These are phyloP conservation scores for Truncatella angustata DNA, from an alignment of 2,329 filamentous ascomycete genomes.

Conservation along the genomic window DNA sequence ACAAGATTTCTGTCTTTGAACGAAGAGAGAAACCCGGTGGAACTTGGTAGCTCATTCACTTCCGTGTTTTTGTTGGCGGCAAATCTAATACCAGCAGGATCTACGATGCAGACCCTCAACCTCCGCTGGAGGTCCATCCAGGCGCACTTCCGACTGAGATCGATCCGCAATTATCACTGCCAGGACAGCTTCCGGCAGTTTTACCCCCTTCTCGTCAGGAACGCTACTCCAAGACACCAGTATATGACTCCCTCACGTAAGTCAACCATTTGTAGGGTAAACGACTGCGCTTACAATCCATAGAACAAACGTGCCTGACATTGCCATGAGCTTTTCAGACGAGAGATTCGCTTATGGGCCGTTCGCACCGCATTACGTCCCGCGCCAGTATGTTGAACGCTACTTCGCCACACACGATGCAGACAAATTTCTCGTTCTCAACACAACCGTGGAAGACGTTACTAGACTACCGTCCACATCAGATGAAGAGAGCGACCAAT, in stretches of 20 bases:
- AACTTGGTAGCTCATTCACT: conserved; percentile 35
- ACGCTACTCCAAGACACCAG: conserved; percentile 45
- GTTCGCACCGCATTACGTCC: conserved; percentile 53
- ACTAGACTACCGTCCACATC: conserved; percentile 25
- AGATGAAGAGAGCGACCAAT: conserved; percentile 24
- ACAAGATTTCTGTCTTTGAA: conserved; percentile 41
- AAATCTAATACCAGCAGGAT: conserved; percentile 37
- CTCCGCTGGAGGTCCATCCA: conserved; percentile 33
- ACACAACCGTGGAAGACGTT: conserved; percentile 52
- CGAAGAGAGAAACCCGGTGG: conserved; percentile 40
- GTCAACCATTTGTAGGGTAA: conserved; percentile 11
- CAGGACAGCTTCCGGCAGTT: conserved; percentile 37
- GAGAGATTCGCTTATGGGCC: conserved; percentile 52
- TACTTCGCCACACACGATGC: conserved; percentile 51
- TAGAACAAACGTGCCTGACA: conserved; percentile 55
- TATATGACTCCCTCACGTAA: conserved; percentile 52
- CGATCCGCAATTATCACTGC: conserved; percentile 45
- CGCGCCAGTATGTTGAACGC: conserved; percentile 53
- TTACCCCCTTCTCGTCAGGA: conserved; percentile 41
- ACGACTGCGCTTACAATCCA: not conserved
- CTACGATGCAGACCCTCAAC: conserved; percentile 43
- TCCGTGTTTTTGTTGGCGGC: not conserved
- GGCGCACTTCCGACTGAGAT: conserved; percentile 42
- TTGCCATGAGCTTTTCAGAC: conserved; percentile 57
- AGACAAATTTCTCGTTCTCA: conserved; percentile 44